Percentiles rank a stretch among this genome's conserved stretches.
These are phyloP conservation scores for Neonectria ditissima DNA, from an alignment of 2,329 filamentous ascomycete species.

Conservation along the genomic window DNA sequence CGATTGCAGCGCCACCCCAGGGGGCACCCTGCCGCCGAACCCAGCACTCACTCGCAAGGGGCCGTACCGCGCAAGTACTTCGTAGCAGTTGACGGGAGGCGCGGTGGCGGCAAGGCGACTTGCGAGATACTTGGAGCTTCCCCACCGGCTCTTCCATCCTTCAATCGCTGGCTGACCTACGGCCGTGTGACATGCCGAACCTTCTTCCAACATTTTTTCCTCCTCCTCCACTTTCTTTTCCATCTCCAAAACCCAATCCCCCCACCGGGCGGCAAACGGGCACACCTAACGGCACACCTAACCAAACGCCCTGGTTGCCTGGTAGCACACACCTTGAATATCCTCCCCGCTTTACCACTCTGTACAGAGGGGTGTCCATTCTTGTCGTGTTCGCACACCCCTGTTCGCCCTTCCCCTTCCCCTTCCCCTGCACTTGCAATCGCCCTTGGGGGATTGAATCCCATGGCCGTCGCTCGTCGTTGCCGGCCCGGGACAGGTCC, in stretches of 20 bases:
- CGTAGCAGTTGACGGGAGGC: too few species aligned
- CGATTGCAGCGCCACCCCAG: constrained; percentile 14
- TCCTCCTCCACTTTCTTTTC: too few species aligned
- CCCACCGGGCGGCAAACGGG: not conserved
- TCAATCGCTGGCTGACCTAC: constrained; percentile 3
- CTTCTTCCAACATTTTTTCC: constrained; percentile 11
- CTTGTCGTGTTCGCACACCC: not conserved
- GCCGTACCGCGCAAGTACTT: too few species aligned
- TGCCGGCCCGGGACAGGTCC: constrained; percentile 8
- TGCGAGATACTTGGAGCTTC: not conserved
- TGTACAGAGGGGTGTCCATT: too few species aligned
- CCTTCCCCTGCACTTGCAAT: not conserved
- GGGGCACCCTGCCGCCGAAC: not conserved
- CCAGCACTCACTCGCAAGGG: not conserved
- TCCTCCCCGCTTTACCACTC: not conserved
- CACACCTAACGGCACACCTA: constrained; percentile 12
- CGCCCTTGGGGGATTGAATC: not conserved
- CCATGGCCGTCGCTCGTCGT: not conserved
- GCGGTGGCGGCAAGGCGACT: not conserved
- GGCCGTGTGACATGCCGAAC: constrained; percentile 25
- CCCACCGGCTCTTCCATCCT: constrained; percentile 11
- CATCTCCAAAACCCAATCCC: not conserved
- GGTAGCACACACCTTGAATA: constrained; percentile 2
- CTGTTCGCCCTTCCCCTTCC: not conserved
- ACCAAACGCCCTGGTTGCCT: not conserved